Evolutionary conservation across 371 early-diverging fungal species (phyloP).

Genomic region (Syncephalastrum monosporum): DNA sequence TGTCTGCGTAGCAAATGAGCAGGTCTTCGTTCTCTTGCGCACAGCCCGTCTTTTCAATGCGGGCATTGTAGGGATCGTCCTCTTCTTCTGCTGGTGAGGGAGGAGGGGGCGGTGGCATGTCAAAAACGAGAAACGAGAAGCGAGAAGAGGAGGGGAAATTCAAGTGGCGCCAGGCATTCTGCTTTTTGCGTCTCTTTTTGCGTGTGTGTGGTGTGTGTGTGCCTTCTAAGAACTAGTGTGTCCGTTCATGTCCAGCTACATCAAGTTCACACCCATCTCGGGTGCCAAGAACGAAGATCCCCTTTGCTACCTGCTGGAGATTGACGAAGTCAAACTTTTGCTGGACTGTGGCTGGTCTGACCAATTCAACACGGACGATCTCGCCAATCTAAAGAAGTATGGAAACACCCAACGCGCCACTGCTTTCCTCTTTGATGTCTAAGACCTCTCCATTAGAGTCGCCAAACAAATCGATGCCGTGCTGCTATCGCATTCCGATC

Average conservation of each 20-base stretch:
- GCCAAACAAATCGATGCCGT: conserved; percentile 93
- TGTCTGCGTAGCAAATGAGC: conserved; percentile 73
- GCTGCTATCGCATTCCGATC: conserved; percentile 88
- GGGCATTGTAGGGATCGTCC: conserved; percentile 65
- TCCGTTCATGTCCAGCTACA: conserved; percentile 58
- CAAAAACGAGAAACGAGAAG: too few species aligned
- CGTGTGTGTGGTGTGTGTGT: too few species aligned
- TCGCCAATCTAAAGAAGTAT: conserved; percentile 69
- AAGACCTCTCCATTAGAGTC: conserved; percentile 46
- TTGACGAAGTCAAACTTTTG: conserved; percentile 86
- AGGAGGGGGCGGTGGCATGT: too few species aligned
- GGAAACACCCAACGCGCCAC: not conserved
- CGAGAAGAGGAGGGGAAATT: too few species aligned
- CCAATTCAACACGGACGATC: conserved; percentile 65
- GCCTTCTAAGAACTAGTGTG: too few species aligned
- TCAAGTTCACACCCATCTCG: conserved; percentile 84
- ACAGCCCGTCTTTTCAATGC: conserved; percentile 72
- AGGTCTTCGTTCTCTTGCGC: conserved; percentile 71
- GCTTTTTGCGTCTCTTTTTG: too few species aligned
- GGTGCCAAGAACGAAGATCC: conserved; percentile 83
- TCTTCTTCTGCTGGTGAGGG: conserved; percentile 33
- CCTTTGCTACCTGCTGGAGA: conserved; percentile 88
- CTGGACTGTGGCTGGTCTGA: conserved; percentile 94
- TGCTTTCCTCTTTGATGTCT: not conserved
- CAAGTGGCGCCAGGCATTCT: too few species aligned